A percentile compares a stretch with the other conserved stretches of the same genome.
Conservation (phyloP, 1,139 yeast genomes). For the Pichia sp. region DNA sequence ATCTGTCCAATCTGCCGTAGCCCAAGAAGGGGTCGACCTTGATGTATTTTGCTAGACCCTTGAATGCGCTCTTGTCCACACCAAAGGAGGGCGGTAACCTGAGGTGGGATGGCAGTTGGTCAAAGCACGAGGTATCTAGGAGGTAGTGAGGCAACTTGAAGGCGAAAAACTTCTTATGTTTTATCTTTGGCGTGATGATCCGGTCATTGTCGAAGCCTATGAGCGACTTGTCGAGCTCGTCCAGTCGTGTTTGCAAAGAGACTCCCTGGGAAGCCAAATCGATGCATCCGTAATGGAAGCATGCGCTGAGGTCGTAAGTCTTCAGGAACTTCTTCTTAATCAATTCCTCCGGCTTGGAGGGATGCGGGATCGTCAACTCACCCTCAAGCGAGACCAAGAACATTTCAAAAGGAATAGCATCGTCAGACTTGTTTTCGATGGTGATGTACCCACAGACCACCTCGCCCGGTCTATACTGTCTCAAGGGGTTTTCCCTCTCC, state of each 20-base stretch:
- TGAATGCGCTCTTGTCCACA: slow-evolving; percentile 32
- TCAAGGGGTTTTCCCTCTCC: slow-evolving; percentile 34
- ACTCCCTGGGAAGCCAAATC: slow-evolving; percentile 15
- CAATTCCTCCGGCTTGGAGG: slow-evolving; percentile 4
- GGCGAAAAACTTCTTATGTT: slow-evolving; percentile 59
- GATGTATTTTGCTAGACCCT: slow-evolving; percentile 19
- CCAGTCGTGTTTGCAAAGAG: not conserved
- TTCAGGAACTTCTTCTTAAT: slow-evolving; percentile 33
- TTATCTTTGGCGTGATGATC: slow-evolving; percentile 44
- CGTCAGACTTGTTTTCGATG: slow-evolving; percentile 40
- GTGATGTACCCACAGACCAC: slow-evolving; percentile 50
- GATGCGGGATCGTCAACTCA: slow-evolving; percentile 20
- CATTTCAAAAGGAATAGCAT: slow-evolving; percentile 49
- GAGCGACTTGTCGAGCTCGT: slow-evolving; percentile 40
- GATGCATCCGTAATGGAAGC: slow-evolving; percentile 38
- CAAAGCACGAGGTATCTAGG: slow-evolving; percentile 54
- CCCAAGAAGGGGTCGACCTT: slow-evolving; percentile 31
- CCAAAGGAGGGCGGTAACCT: slow-evolving; percentile 64
- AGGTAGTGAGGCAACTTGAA: slow-evolving; percentile 58
- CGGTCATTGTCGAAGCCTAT: slow-evolving; percentile 53
- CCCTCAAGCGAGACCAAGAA: slow-evolving; percentile 59
- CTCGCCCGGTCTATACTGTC: slow-evolving; percentile 54
- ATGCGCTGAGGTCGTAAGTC: slow-evolving; percentile 40
- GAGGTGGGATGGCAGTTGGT: slow-evolving; percentile 46
- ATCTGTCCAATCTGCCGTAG: slow-evolving; percentile 37